phyloP scores from a whole-genome alignment of 345 rosid genomes.

The Moricandia arvensis region DNA sequence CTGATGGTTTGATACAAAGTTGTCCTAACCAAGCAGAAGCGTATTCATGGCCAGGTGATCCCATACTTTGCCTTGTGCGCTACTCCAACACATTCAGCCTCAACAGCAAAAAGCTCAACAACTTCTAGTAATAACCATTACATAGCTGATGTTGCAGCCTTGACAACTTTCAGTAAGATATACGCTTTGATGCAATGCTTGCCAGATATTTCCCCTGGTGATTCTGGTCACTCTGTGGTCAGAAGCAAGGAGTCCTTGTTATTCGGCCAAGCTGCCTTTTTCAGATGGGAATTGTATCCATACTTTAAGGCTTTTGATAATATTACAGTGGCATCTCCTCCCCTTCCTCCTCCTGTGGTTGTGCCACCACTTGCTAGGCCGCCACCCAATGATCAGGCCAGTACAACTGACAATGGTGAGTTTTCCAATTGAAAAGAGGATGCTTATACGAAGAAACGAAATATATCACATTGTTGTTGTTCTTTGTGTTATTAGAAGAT shows the following conservation, averaged over 20 bases:
- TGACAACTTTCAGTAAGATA: background rate
- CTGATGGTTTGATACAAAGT: background rate
- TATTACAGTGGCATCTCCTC: slow-evolving; percentile 6
- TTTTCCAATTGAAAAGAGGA: background rate
- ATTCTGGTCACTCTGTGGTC: slow-evolving; percentile 9
- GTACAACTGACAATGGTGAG: slow-evolving; percentile 5
- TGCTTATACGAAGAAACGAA: background rate
- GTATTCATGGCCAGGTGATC: slow-evolving; percentile 23
- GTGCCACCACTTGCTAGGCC: no score
- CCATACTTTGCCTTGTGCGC: slow-evolving; percentile 36
- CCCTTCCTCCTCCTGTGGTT: slow-evolving; percentile 2
- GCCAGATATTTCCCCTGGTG: background rate
- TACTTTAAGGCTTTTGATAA: slow-evolving; percentile 18
- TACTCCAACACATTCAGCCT: slow-evolving; percentile 35
- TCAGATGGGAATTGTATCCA: slow-evolving; percentile 25
- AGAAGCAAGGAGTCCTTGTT: background rate
- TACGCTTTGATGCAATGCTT: slow-evolving; percentile 14
- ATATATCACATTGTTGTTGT: background rate
- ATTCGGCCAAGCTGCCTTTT: slow-evolving; percentile 18
- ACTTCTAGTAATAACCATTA: background rate
- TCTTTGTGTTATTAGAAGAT: slow-evolving; percentile 3
- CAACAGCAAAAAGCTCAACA: background rate
- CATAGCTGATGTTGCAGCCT: background rate
- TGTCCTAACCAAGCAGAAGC: slow-evolving; percentile 31
- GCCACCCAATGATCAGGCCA: slow-evolving; percentile 1